Percentiles rank a stretch among this genome's conserved stretches.
These are phyloP conservation scores for Neocucurbitaria cava DNA, from an alignment of 2,329 filamentous ascomycete species.

Conservation along the genomic window DNA sequence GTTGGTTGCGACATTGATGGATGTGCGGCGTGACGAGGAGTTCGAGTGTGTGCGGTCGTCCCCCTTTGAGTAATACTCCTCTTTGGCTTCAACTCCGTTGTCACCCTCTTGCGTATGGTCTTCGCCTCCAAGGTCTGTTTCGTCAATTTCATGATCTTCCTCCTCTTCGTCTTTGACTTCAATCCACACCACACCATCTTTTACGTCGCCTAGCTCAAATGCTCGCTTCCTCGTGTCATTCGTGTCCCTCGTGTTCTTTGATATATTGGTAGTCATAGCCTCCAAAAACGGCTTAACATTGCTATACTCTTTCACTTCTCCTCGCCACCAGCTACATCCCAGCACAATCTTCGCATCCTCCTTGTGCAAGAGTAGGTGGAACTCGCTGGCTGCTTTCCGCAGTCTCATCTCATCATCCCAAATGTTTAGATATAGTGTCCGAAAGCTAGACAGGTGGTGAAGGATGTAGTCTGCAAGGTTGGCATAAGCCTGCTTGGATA, in stretches of 20 bases:
- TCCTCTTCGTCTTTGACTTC: neutral
- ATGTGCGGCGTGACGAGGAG: neutral
- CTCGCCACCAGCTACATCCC: conserved; percentile 5
- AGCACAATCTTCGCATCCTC: conserved; percentile 15
- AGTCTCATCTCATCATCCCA: conserved; percentile 17
- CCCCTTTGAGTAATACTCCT: neutral
- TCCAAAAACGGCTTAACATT: conserved; percentile 10
- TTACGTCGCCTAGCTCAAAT: neutral
- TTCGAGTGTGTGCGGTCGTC: neutral
- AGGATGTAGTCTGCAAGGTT: conserved; percentile 26
- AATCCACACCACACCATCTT: neutral
- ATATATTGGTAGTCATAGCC: neutral
- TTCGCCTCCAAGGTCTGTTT: neutral
- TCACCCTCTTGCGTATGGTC: neutral
- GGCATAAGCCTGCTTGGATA: conserved; percentile 21
- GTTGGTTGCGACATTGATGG: too few species aligned
- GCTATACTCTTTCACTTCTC: conserved; percentile 5
- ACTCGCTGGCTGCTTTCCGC: conserved; percentile 10
- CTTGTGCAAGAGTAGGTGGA: conserved; percentile 16
- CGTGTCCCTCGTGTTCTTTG: neutral
- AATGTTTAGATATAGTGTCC: conserved; percentile 23
- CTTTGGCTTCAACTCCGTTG: neutral
- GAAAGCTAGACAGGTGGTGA: conserved; percentile 18
- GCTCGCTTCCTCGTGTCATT: neutral
- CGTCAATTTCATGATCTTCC: neutral